These are phyloP conservation scores for Geosmithia putterillii DNA, from an alignment of 2,329 filamentous ascomycete genomes.

Conservation along the genomic window DNA sequence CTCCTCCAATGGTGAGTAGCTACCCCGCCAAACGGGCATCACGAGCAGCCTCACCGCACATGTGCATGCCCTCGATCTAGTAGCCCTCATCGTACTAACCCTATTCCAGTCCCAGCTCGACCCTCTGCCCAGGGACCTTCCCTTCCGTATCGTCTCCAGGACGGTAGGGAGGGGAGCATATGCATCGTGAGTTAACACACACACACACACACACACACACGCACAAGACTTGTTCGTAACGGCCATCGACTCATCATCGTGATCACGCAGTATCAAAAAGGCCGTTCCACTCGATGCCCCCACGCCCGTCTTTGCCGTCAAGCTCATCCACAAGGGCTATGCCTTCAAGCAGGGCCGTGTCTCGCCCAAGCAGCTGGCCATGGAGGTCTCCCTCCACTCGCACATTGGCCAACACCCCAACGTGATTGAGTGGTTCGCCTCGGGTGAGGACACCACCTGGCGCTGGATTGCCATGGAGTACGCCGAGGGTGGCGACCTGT, in stretches of 20 bases:
- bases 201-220: constrained; percentile 6
- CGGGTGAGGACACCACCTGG: constrained; percentile 77
- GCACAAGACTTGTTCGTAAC: too few relatives aligned
- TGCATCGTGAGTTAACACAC: constrained; percentile 58
- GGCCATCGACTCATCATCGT: neutral
- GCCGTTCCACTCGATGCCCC: constrained; percentile 60
- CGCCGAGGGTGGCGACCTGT: constrained; percentile 88
- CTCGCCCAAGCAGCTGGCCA: constrained; percentile 75
- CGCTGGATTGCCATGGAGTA: constrained; percentile 98
- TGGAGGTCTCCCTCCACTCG: constrained; percentile 84
- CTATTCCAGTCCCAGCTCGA: constrained; percentile 69
- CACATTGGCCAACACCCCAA: constrained; percentile 84
- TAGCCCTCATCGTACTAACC: too few relatives aligned
- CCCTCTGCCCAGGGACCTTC: constrained; percentile 71
- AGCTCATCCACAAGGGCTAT: constrained; percentile 97
- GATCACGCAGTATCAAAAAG: constrained; percentile 67
- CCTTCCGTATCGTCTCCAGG: constrained; percentile 89
- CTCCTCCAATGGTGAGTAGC: too few relatives aligned
- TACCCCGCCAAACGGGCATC: too few relatives aligned
- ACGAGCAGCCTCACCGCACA: too few relatives aligned
- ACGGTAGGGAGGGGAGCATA: constrained; percentile 96
- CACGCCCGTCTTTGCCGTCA: constrained; percentile 83
- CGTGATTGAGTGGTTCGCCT: constrained; percentile 84
- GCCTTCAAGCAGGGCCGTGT: constrained; percentile 82
- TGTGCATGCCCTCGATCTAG: too few relatives aligned